Base-by-base conservation (phyloP, 1,284 basidiomycete species). In the Heterobasidion parviporum region DNA sequence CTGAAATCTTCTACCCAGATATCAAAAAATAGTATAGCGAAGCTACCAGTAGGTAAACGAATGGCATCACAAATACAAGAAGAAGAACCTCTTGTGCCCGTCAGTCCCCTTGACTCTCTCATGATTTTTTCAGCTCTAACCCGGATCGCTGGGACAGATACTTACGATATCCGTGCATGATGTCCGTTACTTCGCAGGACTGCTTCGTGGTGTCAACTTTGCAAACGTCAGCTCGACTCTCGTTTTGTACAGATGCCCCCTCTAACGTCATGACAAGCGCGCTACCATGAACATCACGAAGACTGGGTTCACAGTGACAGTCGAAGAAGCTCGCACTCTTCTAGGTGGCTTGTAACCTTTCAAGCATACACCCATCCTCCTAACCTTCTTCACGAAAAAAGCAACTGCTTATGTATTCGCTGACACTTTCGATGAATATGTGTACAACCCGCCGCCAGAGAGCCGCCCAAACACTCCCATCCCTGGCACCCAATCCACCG, bases 341-440 rank as follows among this genome's bases (percentile, higher is more conserved):
- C 75, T 88, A 50, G 91, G 91, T 89, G 38, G 67, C 61, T 77
- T 61, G 26, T 43, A 61, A 60, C 58, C 41, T 50, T 36, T 35
- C 43, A 41, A 33, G 48, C 45, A 41, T 55, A 57, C 16, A 50
- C 44, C 36, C 16, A 50, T 46, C 36, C 16, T 43, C 41, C 16
- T 38, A 2, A 16, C 18, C 56, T 43, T 50, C 48, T n/a, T 4
- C 26, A 47, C 46, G 43, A 18, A 32, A 46, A 53, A 61, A 94
- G 94, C 85, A 41, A 89, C 87, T 8, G 92, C 94, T n/a, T 97
- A 87, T 68, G 83, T 96, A 53, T 87, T 89, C 56, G 71, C 80
- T 14, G 79, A 82, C 60, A 77, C 93, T 33, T 97, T 97, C 68
- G 82, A 91, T 59, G 82, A 87, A 65, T 97, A 82, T 66, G 63